Evolutionary conservation across 2,329 filamentous ascomycete genomes (phyloP).

Genomic region (Exophiala calicioides): DNA sequence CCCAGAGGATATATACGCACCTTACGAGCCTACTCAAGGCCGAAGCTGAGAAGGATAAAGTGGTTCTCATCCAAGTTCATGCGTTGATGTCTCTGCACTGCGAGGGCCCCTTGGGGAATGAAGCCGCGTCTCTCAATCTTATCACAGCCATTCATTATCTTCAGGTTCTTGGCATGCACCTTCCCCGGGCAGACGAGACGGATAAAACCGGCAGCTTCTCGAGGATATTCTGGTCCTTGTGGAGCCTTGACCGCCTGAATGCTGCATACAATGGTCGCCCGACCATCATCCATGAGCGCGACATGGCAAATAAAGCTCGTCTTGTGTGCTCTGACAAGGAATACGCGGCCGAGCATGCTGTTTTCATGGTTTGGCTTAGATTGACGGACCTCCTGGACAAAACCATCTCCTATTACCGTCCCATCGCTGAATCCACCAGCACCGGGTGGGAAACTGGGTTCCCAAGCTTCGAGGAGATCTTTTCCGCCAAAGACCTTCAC

Average conservation of each 20-base stretch:
- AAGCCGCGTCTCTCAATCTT: neutral
- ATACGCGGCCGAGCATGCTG: neutral
- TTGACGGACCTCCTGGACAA: neutral
- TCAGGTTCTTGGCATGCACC: neutral
- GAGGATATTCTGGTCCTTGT: conserved; percentile 30
- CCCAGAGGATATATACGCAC: too few species aligned
- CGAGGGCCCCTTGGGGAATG: neutral
- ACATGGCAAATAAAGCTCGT: neutral
- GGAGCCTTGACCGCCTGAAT: conserved; percentile 32
- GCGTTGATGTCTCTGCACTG: neutral
- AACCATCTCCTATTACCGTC: neutral
- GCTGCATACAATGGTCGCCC: conserved; percentile 31
- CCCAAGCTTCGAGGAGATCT: neutral
- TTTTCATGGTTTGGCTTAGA: neutral
- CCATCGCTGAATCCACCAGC: neutral
- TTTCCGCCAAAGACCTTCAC: too few species aligned
- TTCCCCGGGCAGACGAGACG: neutral
- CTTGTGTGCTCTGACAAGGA: neutral
- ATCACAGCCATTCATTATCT: neutral
- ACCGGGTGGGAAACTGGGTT: neutral
- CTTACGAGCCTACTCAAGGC: too few species aligned
- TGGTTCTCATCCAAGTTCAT: too few species aligned
- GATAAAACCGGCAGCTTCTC: neutral
- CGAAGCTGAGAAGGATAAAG: too few species aligned
- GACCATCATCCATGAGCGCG: conserved; percentile 27